phyloP scores from a whole-genome alignment of 306 rosid species.

The Cucumis hystrix region DNA sequence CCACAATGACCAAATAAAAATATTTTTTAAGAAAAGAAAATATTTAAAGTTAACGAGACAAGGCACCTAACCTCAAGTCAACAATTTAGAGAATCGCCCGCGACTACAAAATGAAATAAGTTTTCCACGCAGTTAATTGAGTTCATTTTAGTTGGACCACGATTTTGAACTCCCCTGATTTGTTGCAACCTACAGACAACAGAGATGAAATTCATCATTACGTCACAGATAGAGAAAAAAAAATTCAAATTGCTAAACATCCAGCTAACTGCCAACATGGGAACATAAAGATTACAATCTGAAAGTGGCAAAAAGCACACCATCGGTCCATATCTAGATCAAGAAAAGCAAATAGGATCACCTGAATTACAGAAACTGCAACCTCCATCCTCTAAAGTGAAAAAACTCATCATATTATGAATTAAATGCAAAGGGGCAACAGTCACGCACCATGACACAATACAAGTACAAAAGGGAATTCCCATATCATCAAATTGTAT shows the following conservation, averaged over 20 bases:
- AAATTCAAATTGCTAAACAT: not conserved
- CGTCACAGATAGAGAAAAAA: not conserved
- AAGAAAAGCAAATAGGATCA: not conserved
- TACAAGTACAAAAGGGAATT: not conserved
- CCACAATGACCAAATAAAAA: not conserved
- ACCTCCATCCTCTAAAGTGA: not conserved
- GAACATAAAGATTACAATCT: not conserved
- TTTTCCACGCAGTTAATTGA: not conserved
- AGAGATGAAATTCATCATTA: not conserved
- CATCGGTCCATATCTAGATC: not conserved
- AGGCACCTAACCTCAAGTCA: not conserved
- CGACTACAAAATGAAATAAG: not conserved
- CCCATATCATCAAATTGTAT: not conserved
- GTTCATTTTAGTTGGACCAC: not conserved
- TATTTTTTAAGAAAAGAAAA: not conserved
- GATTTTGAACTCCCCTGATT: not conserved
- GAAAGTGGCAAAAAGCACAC: not conserved
- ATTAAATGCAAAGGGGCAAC: not conserved
- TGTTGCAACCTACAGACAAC: not conserved
- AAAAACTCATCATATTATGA: not conserved
- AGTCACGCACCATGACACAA: not conserved
- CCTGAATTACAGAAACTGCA: not conserved
- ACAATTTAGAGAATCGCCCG: not conserved
- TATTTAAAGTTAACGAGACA: not conserved
- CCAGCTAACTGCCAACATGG: not conserved